Conservation (phyloP, 495 filamentous ascomycete genomes). For the Poronia punctata region DNA sequence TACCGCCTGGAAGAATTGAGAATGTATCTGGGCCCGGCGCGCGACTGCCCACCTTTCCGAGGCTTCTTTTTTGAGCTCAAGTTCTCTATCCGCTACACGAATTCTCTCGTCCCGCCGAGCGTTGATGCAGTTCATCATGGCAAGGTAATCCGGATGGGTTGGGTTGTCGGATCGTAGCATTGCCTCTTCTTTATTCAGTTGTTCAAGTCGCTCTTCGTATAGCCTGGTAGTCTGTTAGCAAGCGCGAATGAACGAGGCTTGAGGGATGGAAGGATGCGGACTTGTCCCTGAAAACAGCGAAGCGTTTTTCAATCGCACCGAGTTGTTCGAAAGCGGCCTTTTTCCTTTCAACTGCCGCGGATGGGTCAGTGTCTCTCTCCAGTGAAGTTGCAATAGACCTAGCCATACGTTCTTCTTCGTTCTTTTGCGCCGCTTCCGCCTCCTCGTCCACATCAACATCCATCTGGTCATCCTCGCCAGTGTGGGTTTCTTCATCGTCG, state of each 20-base stretch:
- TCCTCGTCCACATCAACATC: slow-evolving; percentile 47
- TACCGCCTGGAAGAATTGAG: slow-evolving; percentile 77
- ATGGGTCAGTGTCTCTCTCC: slow-evolving; percentile 31
- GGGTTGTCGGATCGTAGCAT: slow-evolving; percentile 68
- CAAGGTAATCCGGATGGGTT: slow-evolving; percentile 82
- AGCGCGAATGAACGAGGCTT: not conserved
- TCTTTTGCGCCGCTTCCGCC: slow-evolving; percentile 46
- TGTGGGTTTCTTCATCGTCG: slow-evolving; percentile 32
- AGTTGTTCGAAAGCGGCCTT: slow-evolving; percentile 75
- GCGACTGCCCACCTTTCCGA: slow-evolving; percentile 68
- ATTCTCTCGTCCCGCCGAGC: slow-evolving; percentile 73
- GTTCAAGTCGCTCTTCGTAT: slow-evolving; percentile 76
- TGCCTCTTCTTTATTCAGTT: slow-evolving; percentile 74
- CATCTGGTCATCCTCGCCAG: slow-evolving; percentile 39
- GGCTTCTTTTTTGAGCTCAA: slow-evolving; percentile 63
- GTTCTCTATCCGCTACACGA: slow-evolving; percentile 61
- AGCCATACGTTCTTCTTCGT: slow-evolving; percentile 70
- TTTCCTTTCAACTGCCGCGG: slow-evolving; percentile 61
- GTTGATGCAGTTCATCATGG: slow-evolving; percentile 77
- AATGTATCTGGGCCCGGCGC: slow-evolving; percentile 72
- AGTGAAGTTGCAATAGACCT: not conserved
- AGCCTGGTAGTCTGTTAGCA: slow-evolving; percentile 46
- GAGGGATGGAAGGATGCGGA: slow-evolving; percentile 39
- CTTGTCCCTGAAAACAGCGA: slow-evolving; percentile 80
- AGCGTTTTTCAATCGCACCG: slow-evolving; percentile 71